These are phyloP conservation scores for Podospora didyma DNA, from an alignment of 495 filamentous ascomycete genomes.

Conservation along the genomic window DNA sequence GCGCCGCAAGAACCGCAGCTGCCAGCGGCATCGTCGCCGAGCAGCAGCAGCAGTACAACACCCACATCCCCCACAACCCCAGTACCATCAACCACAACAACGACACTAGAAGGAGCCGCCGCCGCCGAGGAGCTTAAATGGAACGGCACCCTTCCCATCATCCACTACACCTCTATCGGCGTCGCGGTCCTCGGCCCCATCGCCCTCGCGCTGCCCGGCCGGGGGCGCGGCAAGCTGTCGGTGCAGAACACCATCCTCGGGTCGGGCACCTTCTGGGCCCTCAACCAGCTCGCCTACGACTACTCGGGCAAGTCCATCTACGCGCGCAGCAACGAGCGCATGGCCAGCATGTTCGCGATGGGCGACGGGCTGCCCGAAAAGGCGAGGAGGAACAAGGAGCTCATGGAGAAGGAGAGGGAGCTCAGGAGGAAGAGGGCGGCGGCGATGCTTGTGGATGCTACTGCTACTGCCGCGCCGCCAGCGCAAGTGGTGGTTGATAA, in stretches of 20 bases:
- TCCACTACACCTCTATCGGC: conserved; percentile 57
- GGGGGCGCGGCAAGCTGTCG: conserved; percentile 59
- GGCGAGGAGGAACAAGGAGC: conserved; percentile 50
- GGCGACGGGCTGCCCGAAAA: conserved; percentile 39
- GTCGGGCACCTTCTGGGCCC: conserved; percentile 53
- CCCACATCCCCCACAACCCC: background rate
- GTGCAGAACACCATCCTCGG: conserved; percentile 59
- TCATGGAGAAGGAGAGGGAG: conserved; percentile 40
- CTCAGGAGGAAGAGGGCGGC: too few relatives aligned
- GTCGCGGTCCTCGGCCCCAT: conserved; percentile 66
- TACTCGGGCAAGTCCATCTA: conserved; percentile 55
- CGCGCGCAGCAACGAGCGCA: conserved; percentile 22
- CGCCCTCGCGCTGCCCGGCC: conserved; percentile 71
- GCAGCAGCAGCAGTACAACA: conserved; percentile 1
- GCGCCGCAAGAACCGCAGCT: background rate
- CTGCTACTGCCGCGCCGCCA: background rate
- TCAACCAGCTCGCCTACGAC: conserved; percentile 59
- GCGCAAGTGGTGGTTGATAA: conserved; percentile 1
- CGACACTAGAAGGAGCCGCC: too few relatives aligned
- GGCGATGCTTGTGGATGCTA: too few relatives aligned
- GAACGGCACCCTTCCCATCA: conserved; percentile 33
- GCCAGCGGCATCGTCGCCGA: too few relatives aligned
- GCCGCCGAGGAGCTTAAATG: conserved; percentile 1
- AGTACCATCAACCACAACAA: background rate
- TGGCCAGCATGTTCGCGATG: conserved; percentile 6